These are phyloP conservation scores for Hymenoscyphus linearis DNA, from an alignment of 2,329 filamentous ascomycete species.

Conservation along the genomic window DNA sequence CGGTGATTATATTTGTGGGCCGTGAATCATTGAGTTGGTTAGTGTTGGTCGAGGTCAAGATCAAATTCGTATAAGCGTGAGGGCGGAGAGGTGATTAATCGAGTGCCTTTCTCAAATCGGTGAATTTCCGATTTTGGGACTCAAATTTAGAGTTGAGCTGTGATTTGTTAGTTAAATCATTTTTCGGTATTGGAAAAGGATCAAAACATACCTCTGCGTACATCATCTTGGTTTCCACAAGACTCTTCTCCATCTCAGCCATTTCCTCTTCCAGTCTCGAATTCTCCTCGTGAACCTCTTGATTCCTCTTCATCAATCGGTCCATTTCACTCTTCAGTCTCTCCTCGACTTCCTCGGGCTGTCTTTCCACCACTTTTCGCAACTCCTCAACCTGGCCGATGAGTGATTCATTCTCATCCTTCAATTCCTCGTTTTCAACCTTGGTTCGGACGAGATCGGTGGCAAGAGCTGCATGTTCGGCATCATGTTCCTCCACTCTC, in stretches of 20 bases:
- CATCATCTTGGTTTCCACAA: conserved; percentile 91
- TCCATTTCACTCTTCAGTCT: conserved; percentile 82
- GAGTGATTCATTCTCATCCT: conserved; percentile 84
- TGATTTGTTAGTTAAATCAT: conserved; percentile 14
- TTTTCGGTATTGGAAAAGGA: neutral
- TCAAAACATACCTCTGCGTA: conserved; percentile 78
- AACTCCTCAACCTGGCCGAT: conserved; percentile 81
- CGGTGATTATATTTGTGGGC: neutral
- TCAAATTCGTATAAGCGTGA: neutral
- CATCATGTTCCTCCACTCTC: conserved; percentile 79
- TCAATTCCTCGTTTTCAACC: conserved; percentile 85
- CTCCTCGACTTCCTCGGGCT: conserved; percentile 82
- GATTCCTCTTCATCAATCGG: conserved; percentile 83
- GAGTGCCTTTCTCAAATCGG: conserved; percentile 58
- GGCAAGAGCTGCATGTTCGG: conserved; percentile 84
- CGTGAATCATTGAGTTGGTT: neutral
- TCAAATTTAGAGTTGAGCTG: conserved; percentile 70
- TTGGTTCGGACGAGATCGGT: conserved; percentile 89
- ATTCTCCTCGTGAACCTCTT: conserved; percentile 92
- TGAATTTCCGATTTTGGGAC: conserved; percentile 70
- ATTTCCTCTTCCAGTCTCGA: conserved; percentile 81
- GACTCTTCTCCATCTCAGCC: conserved; percentile 83
- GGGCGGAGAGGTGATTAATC: conserved; percentile 22
- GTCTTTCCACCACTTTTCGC: conserved; percentile 79
- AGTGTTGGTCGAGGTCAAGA: too few relatives aligned